phyloP scores from a whole-genome alignment of 2,329 filamentous ascomycete species.

The Phoma sp. region DNA sequence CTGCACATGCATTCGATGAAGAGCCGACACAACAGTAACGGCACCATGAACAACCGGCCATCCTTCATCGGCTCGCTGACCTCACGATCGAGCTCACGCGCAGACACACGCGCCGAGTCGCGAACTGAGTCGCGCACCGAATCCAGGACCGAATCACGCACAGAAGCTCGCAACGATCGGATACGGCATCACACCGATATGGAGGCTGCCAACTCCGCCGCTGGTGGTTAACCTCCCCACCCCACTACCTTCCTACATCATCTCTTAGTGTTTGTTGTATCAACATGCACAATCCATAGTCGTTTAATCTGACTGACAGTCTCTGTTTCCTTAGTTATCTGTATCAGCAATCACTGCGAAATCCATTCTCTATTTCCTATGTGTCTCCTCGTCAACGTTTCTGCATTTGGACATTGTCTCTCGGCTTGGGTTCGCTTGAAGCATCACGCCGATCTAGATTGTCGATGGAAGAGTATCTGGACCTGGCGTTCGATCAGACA shows the following conservation, averaged over 20 bases:
- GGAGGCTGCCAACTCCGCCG: conserved; percentile 36
- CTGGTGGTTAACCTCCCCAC: conserved; percentile 34
- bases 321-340: conserved; percentile 35
- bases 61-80: conserved; percentile 44
- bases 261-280: conserved; percentile 17
- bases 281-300: conserved; percentile 20
- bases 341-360: conserved; percentile 13
- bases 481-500: conserved; percentile 36
- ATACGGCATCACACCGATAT: conserved; percentile 33
- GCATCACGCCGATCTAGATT: conserved; percentile 24
- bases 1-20: conserved; percentile 47
- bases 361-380: conserved; percentile 40
- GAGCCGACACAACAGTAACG: conserved; percentile 38
- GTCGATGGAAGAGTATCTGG: conserved; percentile 23
- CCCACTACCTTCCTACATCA: conserved; percentile 19
- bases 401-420: conserved; percentile 34
- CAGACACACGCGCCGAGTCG: conserved; percentile 33
- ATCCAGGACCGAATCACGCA: conserved; percentile 19
- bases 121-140: conserved; percentile 17
- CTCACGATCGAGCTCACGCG: conserved; percentile 45
- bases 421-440: conserved; percentile 37
- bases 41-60: conserved; percentile 31
- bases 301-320: conserved; percentile 43
- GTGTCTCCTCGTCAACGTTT: conserved; percentile 39
- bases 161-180: conserved; percentile 35